Evolutionary conservation across 1,284 basidiomycete species (phyloP).

Genomic region (Anthracocystis walkeri): DNA sequence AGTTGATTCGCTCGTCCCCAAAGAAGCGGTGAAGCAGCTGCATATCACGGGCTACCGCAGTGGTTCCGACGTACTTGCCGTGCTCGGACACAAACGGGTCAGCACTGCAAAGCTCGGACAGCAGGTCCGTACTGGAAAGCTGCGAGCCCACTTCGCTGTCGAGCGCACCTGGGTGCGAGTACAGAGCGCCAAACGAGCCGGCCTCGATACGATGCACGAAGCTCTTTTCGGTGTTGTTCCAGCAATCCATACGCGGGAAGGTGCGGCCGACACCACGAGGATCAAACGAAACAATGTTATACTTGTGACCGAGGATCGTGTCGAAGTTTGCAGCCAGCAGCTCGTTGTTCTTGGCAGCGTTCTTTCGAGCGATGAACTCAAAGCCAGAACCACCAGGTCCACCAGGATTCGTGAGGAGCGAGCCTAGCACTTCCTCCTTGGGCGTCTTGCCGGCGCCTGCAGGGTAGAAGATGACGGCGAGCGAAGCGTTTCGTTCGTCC

Average conservation of each 20-base stretch:
- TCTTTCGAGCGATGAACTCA: conserved; percentile 39
- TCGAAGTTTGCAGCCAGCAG: conserved; percentile 38
- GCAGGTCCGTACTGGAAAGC: conserved; percentile 30
- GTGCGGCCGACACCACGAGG: conserved; percentile 52
- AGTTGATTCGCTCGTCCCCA: conserved; percentile 47
- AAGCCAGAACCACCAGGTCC: conserved; percentile 56
- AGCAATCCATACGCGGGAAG: conserved; percentile 52
- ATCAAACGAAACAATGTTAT: conserved; percentile 56
- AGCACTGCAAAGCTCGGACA: conserved; percentile 29
- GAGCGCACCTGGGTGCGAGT: conserved; percentile 34
- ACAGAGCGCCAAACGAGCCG: conserved; percentile 30
- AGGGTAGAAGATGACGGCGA: conserved; percentile 54
- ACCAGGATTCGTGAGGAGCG: conserved; percentile 54
- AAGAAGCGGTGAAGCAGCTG: conserved; percentile 49
- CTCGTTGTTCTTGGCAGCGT: conserved; percentile 30
- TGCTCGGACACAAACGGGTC: conserved; percentile 29
- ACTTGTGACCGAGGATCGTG: conserved; percentile 42
- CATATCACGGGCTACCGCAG: conserved; percentile 52
- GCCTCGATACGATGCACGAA: conserved; percentile 36
- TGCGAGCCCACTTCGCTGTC: conserved; percentile 37
- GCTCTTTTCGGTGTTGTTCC: conserved; percentile 38
- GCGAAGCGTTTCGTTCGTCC: conserved; percentile 47
- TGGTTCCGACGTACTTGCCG: conserved; percentile 39
- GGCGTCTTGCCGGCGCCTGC: conserved; percentile 52
- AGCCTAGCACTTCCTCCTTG: conserved; percentile 42